phyloP scores from a whole-genome alignment of 495 filamentous ascomycete species.

The Penicillium salamii region DNA sequence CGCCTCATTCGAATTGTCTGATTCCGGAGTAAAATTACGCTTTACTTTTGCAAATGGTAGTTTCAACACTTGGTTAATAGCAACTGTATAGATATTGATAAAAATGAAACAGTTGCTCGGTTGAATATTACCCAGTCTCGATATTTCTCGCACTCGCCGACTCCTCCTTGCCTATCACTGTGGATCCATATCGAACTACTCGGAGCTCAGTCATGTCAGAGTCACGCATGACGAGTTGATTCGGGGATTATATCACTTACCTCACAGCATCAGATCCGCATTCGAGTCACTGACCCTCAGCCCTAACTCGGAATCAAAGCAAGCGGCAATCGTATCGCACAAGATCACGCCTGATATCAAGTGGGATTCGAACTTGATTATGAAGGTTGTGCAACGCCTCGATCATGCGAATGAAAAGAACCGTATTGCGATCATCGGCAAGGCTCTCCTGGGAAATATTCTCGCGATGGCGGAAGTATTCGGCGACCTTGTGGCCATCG shows the following conservation, averaged over 20 bases:
- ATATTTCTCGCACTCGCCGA: too few relatives aligned
- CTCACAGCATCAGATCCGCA: not conserved
- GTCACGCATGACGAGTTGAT: not conserved
- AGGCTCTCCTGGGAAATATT: not conserved
- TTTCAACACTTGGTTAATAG: too few relatives aligned
- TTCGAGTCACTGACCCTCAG: not conserved
- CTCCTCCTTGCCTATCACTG: too few relatives aligned
- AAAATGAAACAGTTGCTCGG: too few relatives aligned
- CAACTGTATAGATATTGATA: too few relatives aligned
- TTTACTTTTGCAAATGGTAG: too few relatives aligned
- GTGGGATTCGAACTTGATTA: not conserved
- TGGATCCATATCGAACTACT: too few relatives aligned
- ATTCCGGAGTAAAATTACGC: too few relatives aligned
- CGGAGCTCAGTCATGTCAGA: too few relatives aligned
- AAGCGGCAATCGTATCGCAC: not conserved
- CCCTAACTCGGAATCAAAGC: not conserved
- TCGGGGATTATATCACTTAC: not conserved
- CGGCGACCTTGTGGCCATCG: slow-evolving; percentile 1
- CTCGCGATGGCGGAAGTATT: not conserved
- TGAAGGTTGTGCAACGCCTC: not conserved
- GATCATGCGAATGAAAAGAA: not conserved
- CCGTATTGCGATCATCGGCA: not conserved
- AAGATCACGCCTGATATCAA: not conserved
- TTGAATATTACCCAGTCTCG: too few relatives aligned
- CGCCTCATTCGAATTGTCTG: too few relatives aligned